phyloP scores from a whole-genome alignment of 495 filamentous ascomycete species.

The Terfezia claveryi region DNA sequence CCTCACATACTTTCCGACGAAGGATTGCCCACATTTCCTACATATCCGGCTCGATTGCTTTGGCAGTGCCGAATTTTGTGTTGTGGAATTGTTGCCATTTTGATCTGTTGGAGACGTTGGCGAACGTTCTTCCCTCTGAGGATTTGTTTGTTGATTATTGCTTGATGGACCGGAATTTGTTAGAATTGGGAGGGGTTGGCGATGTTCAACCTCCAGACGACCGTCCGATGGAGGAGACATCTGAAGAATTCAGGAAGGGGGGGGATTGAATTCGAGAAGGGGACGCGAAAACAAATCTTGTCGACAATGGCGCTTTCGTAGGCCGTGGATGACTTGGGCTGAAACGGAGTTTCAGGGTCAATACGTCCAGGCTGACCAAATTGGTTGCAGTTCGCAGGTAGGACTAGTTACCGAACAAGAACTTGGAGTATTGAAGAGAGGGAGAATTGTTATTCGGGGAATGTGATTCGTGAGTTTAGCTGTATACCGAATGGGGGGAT shows the following conservation, averaged over 20 bases:
- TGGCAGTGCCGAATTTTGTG: neutral
- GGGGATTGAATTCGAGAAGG: neutral
- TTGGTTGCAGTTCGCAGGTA: too few species aligned
- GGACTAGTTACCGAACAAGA: too few species aligned
- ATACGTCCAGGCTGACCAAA: too few species aligned
- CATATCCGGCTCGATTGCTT: constrained; percentile 33
- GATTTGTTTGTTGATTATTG: neutral
- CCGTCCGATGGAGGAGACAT: constrained; percentile 20
- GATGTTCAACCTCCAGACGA: neutral
- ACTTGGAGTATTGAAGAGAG: too few species aligned
- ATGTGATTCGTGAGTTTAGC: too few species aligned
- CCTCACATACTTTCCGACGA: constrained; percentile 90
- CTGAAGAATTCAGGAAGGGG: constrained; percentile 2
- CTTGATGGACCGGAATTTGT: neutral
- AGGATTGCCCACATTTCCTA: constrained; percentile 63
- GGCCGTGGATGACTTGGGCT: too few species aligned
- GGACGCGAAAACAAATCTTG: too few species aligned
- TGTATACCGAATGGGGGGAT: too few species aligned
- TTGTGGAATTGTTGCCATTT: neutral
- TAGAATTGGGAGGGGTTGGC: neutral
- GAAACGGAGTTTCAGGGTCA: too few species aligned
- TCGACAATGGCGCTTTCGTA: too few species aligned
- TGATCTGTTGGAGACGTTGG: neutral
- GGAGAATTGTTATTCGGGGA: too few species aligned
- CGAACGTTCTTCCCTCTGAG: neutral